Base-by-base conservation (phyloP, 1,284 basidiomycete genomes). In the Exobasidium rhododendri region DNA sequence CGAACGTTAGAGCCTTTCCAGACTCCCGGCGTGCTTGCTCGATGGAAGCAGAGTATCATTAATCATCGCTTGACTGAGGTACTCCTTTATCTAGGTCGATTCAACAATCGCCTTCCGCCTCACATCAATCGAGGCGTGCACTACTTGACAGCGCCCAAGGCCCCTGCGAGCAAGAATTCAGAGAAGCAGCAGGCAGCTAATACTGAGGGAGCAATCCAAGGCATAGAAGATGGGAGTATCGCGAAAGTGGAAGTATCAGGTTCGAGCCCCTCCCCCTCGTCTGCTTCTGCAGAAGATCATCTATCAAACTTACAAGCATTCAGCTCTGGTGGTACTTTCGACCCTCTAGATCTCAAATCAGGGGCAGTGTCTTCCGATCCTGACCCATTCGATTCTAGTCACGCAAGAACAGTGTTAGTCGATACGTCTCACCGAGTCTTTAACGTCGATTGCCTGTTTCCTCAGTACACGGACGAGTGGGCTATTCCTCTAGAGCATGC, bases 401-500 rank as follows among this genome's bases (percentile, higher is more conserved):
- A 62, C 49, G 51, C 57, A 11, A 40, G 13, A 3, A 29, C 30
- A 5, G 40, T 26, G 1, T 31, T 65, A 47, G 68, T 76, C 0
- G 75, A 75, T 60, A 67, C 66, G 1, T 75, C 75, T 31, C 69
- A 72, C 51, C 52, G 52, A 26, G 66, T 79, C 54, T 78, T 78
- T 68, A 79, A 79, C 70, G 73, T 79, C 68, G 77, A 79, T 67
- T 80, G 74, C 61, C 69, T 79, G 56, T 74, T 77, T 62, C 66
- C 68, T 17, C 74, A 79, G 64, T 77, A 78, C 63, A 80, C 76
- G 20, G 62, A 74, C 67, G 94, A 97, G 81, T 97, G 92, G 91
- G 90, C 92, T 2, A 85, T 97, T 45, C 91, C 92, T 5, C 87
- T 86, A 70, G 83, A 84, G 44, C 65, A 74, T 20, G 75, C 81